These are phyloP conservation scores for Neurospora sp. DNA, from an alignment of 495 filamentous ascomycete species.

Conservation along the genomic window DNA sequence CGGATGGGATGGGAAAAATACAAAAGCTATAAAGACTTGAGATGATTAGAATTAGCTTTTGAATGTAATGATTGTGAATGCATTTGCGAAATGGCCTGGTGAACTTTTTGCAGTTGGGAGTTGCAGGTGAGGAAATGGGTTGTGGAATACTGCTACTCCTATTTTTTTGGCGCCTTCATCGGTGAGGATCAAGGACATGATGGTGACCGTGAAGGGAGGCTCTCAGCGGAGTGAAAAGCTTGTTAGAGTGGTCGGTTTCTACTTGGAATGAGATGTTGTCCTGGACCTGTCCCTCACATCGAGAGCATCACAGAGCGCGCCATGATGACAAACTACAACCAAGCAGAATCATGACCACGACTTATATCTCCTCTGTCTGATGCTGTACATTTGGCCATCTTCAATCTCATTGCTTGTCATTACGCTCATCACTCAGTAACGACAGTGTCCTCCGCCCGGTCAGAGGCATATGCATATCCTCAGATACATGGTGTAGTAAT, in stretches of 20 bases:
- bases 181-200: not conserved
- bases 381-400: not conserved
- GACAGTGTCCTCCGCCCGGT: not conserved
- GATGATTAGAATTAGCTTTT: not conserved
- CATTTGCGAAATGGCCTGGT: not conserved
- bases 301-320: not conserved
- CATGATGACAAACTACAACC: not conserved
- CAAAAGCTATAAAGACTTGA: not conserved
- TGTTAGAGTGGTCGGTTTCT: not conserved
- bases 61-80: not conserved
- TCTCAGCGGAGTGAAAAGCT: not conserved
- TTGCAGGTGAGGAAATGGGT: not conserved
- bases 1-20: not conserved
- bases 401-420: not conserved
- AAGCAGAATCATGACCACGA: not conserved
- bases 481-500: constrained; percentile 6
- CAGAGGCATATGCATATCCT: not conserved
- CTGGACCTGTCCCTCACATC: not conserved
- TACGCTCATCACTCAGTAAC: not conserved
- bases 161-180: not conserved
- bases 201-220: not conserved
- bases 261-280: too few species aligned
- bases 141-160: not conserved
- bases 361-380: not conserved
- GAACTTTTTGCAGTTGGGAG: not conserved